Evolutionary conservation across 148 eudicot genomes (phyloP), one percentile per base, ranked within the genome.

Genomic region (Euryodendron excelsum): DNA sequence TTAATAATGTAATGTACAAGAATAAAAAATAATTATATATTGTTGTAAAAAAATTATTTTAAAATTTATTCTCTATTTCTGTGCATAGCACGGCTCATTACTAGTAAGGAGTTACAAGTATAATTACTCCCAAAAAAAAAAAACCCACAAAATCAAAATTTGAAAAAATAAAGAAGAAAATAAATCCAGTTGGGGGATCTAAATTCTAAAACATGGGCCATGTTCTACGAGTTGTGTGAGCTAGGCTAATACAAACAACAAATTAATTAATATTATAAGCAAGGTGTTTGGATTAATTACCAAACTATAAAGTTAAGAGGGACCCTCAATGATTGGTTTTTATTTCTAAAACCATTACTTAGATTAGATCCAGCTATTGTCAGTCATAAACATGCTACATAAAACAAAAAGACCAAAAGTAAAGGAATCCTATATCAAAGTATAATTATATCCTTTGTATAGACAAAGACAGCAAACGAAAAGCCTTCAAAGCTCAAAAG

Each of bases 391-490:
- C 10, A 15, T 31, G 37, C 77, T 8, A 72, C 48, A 59, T n/a
- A 53, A 28, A 77, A 72, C 70, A 81, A 81, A 81, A 76, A 70
- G 61, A 36, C 5, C n/a, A 80, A 61, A 60, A 44, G 20, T 69
- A 70, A 75, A 71, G 73, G 33, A 47, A 67, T 11, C 65, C 76
- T 7, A 39, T 36, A 53, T 68, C 2, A 7, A 52, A 12, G 20
- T 3, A 56, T 48, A 37, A 36, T 18, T 78, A 52, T 55, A 8
- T 47, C n/a, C 2, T 30, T 5, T 47, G 8, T 48, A 47, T 1
- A 34, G 23, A 10, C 17, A 56, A 23, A 36, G n/a, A 56, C 23
- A 52, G 39, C 44, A 13, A 60, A 47, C 47, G 50, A 31, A 28
- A 64, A 76, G 31, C 44, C 27, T 44, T 80, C 36, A n/a, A 68